Evolutionary conservation across 2,329 filamentous ascomycete genomes (phyloP).

Genomic region (Exophiala phaeomuriformis): DNA sequence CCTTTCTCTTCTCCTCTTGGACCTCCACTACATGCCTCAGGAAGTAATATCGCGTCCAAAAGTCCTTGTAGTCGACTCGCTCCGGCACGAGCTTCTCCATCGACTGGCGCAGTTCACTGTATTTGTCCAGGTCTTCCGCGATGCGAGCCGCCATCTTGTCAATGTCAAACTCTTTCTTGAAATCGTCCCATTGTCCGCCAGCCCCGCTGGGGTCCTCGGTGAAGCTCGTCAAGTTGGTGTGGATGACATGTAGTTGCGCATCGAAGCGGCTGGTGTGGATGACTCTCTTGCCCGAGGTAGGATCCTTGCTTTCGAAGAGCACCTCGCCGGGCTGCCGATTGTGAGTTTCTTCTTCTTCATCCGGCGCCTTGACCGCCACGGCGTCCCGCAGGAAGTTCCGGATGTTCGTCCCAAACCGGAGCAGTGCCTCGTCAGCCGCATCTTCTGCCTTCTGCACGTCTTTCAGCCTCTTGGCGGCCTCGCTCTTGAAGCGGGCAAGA

Average conservation of each 20-base stretch:
- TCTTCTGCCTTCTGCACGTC: conserved; percentile 90
- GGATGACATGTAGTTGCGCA: conserved; percentile 90
- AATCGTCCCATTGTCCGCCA: conserved; percentile 56
- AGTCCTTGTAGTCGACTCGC: conserved; percentile 76
- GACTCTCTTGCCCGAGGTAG: conserved; percentile 74
- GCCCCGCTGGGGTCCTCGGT: conserved; percentile 61
- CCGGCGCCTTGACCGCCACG: conserved; percentile 74
- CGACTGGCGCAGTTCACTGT: conserved; percentile 72
- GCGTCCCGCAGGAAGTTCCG: conserved; percentile 85
- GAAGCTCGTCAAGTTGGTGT: conserved; percentile 76
- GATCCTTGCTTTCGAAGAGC: conserved; percentile 90
- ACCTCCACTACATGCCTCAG: conserved; percentile 85
- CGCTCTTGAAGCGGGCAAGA: conserved; percentile 65
- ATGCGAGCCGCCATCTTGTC: conserved; percentile 81
- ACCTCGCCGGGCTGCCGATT: conserved; percentile 49
- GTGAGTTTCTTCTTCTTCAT: conserved; percentile 31
- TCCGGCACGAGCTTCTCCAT: conserved; percentile 98
- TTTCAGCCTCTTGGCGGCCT: conserved; percentile 75
- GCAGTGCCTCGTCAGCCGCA: conserved; percentile 86
- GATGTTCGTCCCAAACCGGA: conserved; percentile 85
- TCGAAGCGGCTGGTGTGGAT: conserved; percentile 94
- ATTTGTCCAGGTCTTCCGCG: conserved; percentile 71
- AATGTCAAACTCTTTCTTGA: conserved; percentile 67
- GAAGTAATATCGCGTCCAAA: conserved; percentile 96
- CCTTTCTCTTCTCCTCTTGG: conserved; percentile 78